These are phyloP conservation scores for Lobosporangium transversale DNA, from an alignment of 192 early-diverging fungal species.

Conservation along the genomic window DNA sequence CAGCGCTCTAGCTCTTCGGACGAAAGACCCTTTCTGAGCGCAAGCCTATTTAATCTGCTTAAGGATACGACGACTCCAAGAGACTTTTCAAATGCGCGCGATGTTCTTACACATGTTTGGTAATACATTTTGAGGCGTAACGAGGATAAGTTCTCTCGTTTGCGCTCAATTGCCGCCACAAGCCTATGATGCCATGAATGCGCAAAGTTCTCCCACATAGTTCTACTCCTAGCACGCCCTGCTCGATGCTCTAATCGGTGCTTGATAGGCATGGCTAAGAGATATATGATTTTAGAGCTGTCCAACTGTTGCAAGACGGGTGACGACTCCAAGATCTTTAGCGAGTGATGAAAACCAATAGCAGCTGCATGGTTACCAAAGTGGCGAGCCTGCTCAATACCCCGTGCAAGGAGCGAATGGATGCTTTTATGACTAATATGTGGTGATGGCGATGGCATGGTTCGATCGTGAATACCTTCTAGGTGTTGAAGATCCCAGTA, in stretches of 20 bases:
- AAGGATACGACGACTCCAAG: conserved; percentile 18
- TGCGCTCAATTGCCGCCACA: conserved; percentile 41
- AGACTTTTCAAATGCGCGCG: conserved; percentile 40
- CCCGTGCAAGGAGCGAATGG: conserved; percentile 19
- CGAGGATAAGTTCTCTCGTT: conserved; percentile 41
- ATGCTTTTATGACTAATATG: conserved; percentile 14
- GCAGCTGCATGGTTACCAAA: conserved; percentile 53
- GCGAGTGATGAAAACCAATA: conserved; percentile 49
- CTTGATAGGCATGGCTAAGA: conserved; percentile 50
- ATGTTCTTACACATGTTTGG: conserved; percentile 41
- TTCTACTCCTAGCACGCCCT: conserved; percentile 26
- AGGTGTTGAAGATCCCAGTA: neutral
- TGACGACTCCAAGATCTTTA: conserved; percentile 33
- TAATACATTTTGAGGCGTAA: conserved; percentile 53
- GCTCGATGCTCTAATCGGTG: conserved; percentile 34
- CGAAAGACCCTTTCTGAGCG: conserved; percentile 20
- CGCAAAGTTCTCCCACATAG: conserved; percentile 41
- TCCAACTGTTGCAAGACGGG: conserved; percentile 29
- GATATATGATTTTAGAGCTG: conserved; percentile 37
- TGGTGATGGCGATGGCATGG: neutral
- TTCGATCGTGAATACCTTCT: neutral
- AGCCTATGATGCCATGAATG: conserved; percentile 41
- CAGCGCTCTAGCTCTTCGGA: conserved; percentile 31
- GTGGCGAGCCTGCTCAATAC: conserved; percentile 37
- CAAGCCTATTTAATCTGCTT: conserved; percentile 24